Conservation (phyloP, 2,329 filamentous ascomycete genomes). For the Cytospora paraplurivora region DNA sequence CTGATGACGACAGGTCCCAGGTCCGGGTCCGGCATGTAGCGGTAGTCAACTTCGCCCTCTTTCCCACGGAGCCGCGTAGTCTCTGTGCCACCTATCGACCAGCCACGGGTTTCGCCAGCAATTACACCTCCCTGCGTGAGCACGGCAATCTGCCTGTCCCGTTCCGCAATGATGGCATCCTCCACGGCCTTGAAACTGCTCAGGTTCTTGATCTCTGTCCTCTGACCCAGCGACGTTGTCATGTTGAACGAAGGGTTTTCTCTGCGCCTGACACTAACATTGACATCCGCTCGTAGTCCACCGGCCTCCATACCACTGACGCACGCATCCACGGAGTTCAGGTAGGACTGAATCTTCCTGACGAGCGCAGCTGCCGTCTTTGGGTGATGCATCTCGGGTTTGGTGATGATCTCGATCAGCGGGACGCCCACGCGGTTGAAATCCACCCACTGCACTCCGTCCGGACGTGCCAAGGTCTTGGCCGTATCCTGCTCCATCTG, state of each 20-base stretch:
- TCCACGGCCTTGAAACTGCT: slow-evolving; percentile 94
- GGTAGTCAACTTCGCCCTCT: slow-evolving; percentile 95
- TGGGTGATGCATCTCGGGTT: slow-evolving; percentile 84
- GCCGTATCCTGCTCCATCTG: slow-evolving; percentile 98
- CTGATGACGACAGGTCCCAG: slow-evolving; percentile 78
- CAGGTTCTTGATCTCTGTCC: slow-evolving; percentile 97
- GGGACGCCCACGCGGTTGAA: slow-evolving; percentile 92
- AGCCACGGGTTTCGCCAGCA: slow-evolving; percentile 87
- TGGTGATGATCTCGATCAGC: slow-evolving; percentile 91
- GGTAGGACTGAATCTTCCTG: slow-evolving; percentile 79
- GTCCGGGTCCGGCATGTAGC: slow-evolving; percentile 98
- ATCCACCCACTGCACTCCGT: slow-evolving; percentile 77
- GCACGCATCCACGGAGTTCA: slow-evolving; percentile 81
- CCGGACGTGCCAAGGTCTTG: slow-evolving; percentile 81
- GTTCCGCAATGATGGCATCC: slow-evolving; percentile 89
- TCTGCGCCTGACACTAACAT: slow-evolving; percentile 77
- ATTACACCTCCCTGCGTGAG: slow-evolving; percentile 75
- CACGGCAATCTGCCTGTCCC: slow-evolving; percentile 81
- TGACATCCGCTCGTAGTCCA: slow-evolving; percentile 89
- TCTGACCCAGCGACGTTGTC: slow-evolving; percentile 64
- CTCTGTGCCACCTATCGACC: slow-evolving; percentile 81
- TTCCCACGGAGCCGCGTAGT: slow-evolving; percentile 85
- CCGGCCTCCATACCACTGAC: slow-evolving; percentile 92
- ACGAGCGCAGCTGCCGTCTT: slow-evolving; percentile 86
- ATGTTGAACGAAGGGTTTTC: slow-evolving; percentile 40